Evolutionary conservation across 495 filamentous ascomycete genomes (phyloP).

Genomic region (Trichoderma orchidacearum): DNA sequence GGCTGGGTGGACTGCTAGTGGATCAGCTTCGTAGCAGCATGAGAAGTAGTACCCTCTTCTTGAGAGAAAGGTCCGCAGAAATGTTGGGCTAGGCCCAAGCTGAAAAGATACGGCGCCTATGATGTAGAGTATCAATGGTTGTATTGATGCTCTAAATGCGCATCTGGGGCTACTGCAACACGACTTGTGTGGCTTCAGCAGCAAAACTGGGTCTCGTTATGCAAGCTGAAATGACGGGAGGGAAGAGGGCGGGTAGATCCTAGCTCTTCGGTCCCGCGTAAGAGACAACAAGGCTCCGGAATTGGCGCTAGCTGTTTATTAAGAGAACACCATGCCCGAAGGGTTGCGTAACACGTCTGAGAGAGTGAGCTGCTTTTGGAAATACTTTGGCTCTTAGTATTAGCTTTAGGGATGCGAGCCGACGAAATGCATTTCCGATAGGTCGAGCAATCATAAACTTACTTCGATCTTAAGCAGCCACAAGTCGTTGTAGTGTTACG

Average conservation of each 20-base stretch:
- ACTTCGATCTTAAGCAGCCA: not conserved
- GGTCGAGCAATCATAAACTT: not conserved
- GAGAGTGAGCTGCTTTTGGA: too few relatives aligned
- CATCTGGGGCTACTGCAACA: too few relatives aligned
- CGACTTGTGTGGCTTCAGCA: not conserved
- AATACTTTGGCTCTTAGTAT: not conserved
- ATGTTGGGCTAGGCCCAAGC: too few relatives aligned
- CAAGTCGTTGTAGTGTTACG: not conserved
- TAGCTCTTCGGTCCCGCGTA: not conserved
- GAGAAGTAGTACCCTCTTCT: too few relatives aligned
- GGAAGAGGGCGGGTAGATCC: not conserved
- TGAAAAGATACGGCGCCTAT: too few relatives aligned
- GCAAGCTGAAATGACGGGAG: not conserved
- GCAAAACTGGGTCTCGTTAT: not conserved
- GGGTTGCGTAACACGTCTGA: not conserved
- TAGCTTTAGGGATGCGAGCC: not conserved
- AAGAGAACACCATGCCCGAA: not conserved
- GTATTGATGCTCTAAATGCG: too few relatives aligned
- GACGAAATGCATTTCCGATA: not conserved
- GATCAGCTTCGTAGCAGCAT: too few relatives aligned
- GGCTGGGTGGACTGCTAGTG: too few relatives aligned
- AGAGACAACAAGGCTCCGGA: not conserved
- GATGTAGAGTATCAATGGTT: too few relatives aligned
- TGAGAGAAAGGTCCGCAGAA: too few relatives aligned
- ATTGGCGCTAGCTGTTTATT: not conserved